Evolutionary conservation across 768 basidiomycete species (phyloP).

Genomic region (Termitomyces bulborhizus): DNA sequence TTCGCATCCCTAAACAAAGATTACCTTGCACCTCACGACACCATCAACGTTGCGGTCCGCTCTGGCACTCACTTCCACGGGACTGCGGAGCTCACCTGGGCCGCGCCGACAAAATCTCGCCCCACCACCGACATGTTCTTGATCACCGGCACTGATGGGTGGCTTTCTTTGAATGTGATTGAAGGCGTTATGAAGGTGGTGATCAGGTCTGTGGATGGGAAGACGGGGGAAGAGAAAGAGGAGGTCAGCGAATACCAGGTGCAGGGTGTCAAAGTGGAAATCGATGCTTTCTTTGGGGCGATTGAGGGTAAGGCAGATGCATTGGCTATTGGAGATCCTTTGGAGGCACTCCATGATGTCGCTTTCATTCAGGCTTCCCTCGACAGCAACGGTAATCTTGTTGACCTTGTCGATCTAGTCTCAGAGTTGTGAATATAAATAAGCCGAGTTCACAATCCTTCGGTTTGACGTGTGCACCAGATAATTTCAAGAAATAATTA

Average conservation of each 20-base stretch:
- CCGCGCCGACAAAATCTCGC: constrained; percentile 40
- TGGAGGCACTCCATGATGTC: constrained; percentile 64
- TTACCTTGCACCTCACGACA: constrained; percentile 75
- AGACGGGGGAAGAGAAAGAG: constrained; percentile 38
- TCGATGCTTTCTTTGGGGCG: constrained; percentile 55
- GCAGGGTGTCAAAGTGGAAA: constrained; percentile 50
- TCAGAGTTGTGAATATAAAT: not conserved
- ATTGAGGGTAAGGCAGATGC: constrained; percentile 45
- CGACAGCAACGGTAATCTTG: not conserved
- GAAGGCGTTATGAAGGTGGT: constrained; percentile 28
- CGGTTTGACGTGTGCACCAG: too few species aligned
- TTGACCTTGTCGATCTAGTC: constrained; percentile 1
- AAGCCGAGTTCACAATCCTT: not conserved
- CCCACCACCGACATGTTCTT: constrained; percentile 34
- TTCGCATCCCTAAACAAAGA: constrained; percentile 65
- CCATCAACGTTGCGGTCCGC: constrained; percentile 53
- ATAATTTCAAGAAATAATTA: not conserved
- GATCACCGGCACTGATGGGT: constrained; percentile 60
- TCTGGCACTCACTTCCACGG: constrained; percentile 51
- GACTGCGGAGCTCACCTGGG: constrained; percentile 57
- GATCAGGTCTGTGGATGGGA: constrained; percentile 33
- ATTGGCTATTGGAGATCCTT: constrained; percentile 47
- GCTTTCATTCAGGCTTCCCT: constrained; percentile 67
- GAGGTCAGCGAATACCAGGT: constrained; percentile 43
- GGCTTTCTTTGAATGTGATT: constrained; percentile 40